Percentiles rank a stretch among this genome's conserved stretches.
These are phyloP conservation scores for Jacaranda copaia DNA, from an alignment of 257 asterid species.

Conservation along the genomic window DNA sequence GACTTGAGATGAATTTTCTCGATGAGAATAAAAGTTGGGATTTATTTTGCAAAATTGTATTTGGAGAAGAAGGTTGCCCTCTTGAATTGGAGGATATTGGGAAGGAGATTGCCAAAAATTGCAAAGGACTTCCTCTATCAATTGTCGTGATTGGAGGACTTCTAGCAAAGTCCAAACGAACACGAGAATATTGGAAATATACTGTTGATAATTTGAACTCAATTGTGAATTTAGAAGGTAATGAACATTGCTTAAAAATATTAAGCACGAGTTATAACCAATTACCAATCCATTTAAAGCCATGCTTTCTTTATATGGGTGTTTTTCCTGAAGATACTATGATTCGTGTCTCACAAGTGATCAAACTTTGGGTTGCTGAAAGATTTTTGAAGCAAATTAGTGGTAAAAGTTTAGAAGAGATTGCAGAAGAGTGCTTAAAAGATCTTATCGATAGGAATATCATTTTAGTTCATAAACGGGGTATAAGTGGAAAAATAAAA, in stretches of 20 bases:
- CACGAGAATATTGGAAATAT: no score
- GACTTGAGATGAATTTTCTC: conserved; percentile 11
- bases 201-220: no score
- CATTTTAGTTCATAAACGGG: neutral
- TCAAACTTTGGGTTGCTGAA: conserved; percentile 32
- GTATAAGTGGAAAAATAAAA: neutral
- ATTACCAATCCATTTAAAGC: conserved; percentile 29
- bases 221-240: neutral
- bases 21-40: conserved; percentile 27
- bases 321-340: conserved; percentile 14
- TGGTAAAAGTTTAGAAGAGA: conserved; percentile 22
- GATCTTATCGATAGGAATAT: conserved; percentile 29
- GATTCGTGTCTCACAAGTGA: conserved; percentile 5
- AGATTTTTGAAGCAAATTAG: conserved; percentile 6
- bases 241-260: conserved; percentile 23
- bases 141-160: no score
- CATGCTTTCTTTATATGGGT: conserved; percentile 34
- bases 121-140: conserved; percentile 7
- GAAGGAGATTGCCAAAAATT: conserved; percentile 13
- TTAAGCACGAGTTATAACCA: conserved; percentile 16
- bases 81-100: conserved; percentile 28
- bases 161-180: no score
- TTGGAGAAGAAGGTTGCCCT: conserved; percentile 27
- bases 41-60: neutral
- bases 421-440: neutral